Percentiles rank a stretch among this genome's conserved stretches.
These are phyloP conservation scores for Aspergillus incahuasiensis DNA, from an alignment of 495 filamentous ascomycete genomes.

Conservation along the genomic window DNA sequence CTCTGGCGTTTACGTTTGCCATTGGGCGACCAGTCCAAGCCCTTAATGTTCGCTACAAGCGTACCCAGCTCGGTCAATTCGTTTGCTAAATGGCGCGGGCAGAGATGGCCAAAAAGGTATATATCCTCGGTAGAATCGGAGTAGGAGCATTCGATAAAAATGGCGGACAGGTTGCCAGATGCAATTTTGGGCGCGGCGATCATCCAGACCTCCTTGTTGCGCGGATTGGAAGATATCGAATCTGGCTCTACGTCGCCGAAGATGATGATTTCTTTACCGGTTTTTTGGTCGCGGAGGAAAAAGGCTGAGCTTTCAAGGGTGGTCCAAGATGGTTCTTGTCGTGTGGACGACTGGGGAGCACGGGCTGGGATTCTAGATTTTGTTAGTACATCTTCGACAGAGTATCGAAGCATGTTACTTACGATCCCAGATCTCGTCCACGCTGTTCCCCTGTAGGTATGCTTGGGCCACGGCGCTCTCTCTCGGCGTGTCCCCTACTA, in stretches of 20 bases:
- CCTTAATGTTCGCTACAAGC: constrained; percentile 46
- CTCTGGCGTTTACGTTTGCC: constrained; percentile 32
- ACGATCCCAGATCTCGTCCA: not conserved
- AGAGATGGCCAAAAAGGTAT: constrained; percentile 81
- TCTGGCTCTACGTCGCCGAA: constrained; percentile 97
- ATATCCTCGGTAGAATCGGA: constrained; percentile 69
- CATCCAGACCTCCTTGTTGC: constrained; percentile 74
- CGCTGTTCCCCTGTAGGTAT: not conserved
- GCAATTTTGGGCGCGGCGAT: constrained; percentile 80
- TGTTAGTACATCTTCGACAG: not conserved
- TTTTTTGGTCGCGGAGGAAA: constrained; percentile 72
- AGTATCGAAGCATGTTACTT: constrained; percentile 8
- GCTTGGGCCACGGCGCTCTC: not conserved
- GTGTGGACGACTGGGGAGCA: constrained; percentile 11
- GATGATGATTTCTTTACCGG: constrained; percentile 73
- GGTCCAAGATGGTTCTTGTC: constrained; percentile 25
- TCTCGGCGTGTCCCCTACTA: constrained; percentile 46
- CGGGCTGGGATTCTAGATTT: constrained; percentile 25
- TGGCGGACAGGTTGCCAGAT: constrained; percentile 60
- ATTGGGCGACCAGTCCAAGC: constrained; percentile 3
- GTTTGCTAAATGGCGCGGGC: constrained; percentile 70
- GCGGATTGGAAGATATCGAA: constrained; percentile 71
- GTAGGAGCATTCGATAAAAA: constrained; percentile 96
- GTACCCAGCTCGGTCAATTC: constrained; percentile 70
- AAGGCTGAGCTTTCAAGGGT: constrained; percentile 80